Conservation (phyloP, 2,329 filamentous ascomycete genomes). For the Aureobasidium leucospermi region DNA sequence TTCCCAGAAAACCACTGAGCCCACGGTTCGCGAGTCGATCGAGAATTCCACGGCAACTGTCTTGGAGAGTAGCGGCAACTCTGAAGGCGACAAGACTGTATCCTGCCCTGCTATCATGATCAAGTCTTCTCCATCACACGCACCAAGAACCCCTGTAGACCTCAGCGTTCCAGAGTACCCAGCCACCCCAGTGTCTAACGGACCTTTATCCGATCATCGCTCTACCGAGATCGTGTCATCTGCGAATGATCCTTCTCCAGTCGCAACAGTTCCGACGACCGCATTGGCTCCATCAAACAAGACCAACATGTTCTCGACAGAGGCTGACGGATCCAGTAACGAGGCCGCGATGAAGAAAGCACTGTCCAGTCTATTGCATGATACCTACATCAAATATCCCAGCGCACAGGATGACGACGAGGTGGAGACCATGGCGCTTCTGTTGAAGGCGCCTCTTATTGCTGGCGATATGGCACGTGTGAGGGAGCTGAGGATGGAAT, state of each 20-base stretch:
- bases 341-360: not conserved
- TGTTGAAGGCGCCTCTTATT: not conserved
- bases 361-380: not conserved
- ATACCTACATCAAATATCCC: not conserved
- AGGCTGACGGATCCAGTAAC: not conserved
- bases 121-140: no score
- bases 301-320: no score
- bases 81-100: not conserved
- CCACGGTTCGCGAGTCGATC: no score
- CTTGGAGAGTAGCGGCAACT: not conserved
- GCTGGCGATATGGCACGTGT: not conserved
- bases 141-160: not conserved
- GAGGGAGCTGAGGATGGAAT: not conserved
- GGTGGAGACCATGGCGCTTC: not conserved
- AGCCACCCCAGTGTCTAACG: no score
- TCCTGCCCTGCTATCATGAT: not conserved
- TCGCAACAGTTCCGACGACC: not conserved
- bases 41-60: not conserved
- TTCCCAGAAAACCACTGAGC: no score
- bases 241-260: no score
- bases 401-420: not conserved
- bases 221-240: no score
- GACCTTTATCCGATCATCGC: no score
- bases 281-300: not conserved
- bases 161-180: not conserved